Evolutionary conservation across 2,329 filamentous ascomycete species (phyloP).

Genomic region (Pestalotiopsis sp.): DNA sequence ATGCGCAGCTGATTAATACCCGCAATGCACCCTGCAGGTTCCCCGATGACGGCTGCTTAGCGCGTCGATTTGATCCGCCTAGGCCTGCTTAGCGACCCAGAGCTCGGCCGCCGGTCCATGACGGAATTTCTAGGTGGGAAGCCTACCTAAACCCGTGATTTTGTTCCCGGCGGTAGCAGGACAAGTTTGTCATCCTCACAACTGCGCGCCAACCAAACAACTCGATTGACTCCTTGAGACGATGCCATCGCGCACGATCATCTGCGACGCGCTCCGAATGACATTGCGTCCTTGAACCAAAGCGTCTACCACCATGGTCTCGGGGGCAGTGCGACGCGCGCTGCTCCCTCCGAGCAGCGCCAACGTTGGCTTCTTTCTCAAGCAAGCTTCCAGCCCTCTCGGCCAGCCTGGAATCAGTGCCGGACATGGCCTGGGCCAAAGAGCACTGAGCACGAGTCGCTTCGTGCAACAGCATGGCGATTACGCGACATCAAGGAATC

Average conservation of each 20-base stretch:
- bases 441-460: background rate
- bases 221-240: conserved; percentile 9
- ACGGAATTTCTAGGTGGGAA: background rate
- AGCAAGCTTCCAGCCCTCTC: conserved; percentile 18
- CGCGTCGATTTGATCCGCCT: background rate
- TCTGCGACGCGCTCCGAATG: conserved; percentile 15
- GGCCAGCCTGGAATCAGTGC: background rate
- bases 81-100: background rate
- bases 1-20: background rate
- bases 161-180: background rate
- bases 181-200: background rate
- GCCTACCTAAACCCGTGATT: background rate
- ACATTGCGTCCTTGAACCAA: conserved; percentile 23
- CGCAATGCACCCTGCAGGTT: background rate
- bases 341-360: conserved; percentile 50
- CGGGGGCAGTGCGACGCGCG: conserved; percentile 52
- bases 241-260: conserved; percentile 21
- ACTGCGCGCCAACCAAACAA: background rate
- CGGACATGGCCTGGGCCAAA: background rate
- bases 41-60: background rate
- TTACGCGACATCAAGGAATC: background rate
- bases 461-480: background rate
- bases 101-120: background rate
- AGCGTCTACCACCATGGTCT: conserved; percentile 44
- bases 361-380: conserved; percentile 28